Base-by-base conservation (phyloP, 208 protist species). In the Trypanosomatidae sp. region DNA sequence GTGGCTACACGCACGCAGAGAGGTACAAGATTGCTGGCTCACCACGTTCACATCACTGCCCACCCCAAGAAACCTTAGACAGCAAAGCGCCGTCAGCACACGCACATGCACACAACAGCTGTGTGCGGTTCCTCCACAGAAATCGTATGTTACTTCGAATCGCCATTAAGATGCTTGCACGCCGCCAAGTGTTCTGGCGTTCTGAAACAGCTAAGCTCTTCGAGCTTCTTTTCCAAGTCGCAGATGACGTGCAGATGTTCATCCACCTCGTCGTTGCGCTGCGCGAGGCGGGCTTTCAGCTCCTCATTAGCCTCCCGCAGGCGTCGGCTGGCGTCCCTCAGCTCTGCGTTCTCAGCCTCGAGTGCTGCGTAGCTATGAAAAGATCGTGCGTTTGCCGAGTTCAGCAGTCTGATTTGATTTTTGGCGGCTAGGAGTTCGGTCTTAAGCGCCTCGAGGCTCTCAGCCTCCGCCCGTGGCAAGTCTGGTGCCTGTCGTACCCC, bases 341-440 rank as follows among this genome's bases (percentile, higher is more conserved):
- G 73, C 1, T 56, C 46, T 69, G 50, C 62, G 56, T 91, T 90
- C 44, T 84, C 74, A 25, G 86, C 62, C 65, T 96, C 89, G 0
- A 93, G 75, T 43, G 71, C 68, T 2, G 67, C 70, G 71, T 84
- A 96, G 59, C 68, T 56, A 28, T 64, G 13, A 15, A 92, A 65
- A 3, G 82, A 80, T 33, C 81, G 72, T 68, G 86, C 58, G 68
- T 79, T 94, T 25, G 77, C 77, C 12, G 72, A 64, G 68, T 88
- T 88, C 10, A 91, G 69, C n/a, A 96, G 77, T 43, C 60, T 58
- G 25, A 96, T 93, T 59, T 96, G 91, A 28, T 77, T 78, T n/a
- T 79, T 84, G 0, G 89, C 83, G 0, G 82, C 79, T 19, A 78
- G 74, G 60, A 90, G 80, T 28, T 85, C 74, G 22, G 76, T 70